Percentiles rank a stretch among this genome's conserved stretches.
These are phyloP conservation scores for Comarum palustre DNA, from an alignment of 306 rosid species.

Conservation along the genomic window DNA sequence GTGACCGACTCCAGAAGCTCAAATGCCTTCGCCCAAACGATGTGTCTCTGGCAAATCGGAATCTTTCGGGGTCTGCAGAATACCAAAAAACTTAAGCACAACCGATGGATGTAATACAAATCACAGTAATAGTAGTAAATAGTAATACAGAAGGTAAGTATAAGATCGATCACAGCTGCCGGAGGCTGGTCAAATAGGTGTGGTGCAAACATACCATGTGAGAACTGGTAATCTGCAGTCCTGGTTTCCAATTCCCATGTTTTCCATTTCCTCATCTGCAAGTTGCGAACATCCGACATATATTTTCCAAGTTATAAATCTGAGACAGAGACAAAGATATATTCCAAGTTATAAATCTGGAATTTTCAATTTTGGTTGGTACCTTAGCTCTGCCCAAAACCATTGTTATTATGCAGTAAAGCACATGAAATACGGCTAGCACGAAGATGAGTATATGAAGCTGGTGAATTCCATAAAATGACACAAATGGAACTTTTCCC, in stretches of 20 bases:
- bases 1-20: constrained; percentile 59
- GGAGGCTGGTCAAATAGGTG: background rate
- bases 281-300: background rate
- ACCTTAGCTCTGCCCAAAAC: constrained; percentile 73
- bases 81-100: too few relatives aligned
- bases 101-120: too few relatives aligned
- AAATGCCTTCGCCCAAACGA: constrained; percentile 88
- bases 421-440: constrained; percentile 64
- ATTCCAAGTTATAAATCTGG: background rate
- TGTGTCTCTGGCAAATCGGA: constrained; percentile 79
- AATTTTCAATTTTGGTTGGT: background rate
- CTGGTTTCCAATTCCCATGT: constrained; percentile 79
- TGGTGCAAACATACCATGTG: constrained; percentile 48
- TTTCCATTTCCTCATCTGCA: constrained; percentile 84
- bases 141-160: background rate
- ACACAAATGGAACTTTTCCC: constrained; percentile 62
- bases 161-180: background rate
- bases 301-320: background rate
- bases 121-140: background rate
- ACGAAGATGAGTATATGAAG: constrained; percentile 74
- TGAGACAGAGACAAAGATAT: background rate
- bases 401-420: constrained; percentile 63
- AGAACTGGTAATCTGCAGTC: constrained; percentile 62
- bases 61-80: constrained; percentile 70
- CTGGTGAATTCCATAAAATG: constrained; percentile 63